These are phyloP conservation scores for Pichia insulana DNA, from an alignment of 805 yeast species.

Conservation along the genomic window DNA sequence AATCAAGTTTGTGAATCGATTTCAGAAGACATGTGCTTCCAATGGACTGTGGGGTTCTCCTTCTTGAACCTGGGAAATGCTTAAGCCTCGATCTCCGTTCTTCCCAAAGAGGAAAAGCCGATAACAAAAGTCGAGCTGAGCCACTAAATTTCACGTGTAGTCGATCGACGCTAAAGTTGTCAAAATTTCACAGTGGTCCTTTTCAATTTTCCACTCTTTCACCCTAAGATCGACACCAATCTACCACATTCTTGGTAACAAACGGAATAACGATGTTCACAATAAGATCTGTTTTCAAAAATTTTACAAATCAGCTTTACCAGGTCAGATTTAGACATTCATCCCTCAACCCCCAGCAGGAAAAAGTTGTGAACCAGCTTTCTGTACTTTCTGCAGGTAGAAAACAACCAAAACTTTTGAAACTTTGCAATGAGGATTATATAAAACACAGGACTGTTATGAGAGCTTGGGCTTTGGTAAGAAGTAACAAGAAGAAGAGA, in stretches of 20 bases:
- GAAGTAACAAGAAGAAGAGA: conserved; percentile 40
- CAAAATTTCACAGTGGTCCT: not conserved
- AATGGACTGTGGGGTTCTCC: too few relatives aligned
- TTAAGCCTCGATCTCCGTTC: not conserved
- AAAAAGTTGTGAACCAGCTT: conserved; percentile 39
- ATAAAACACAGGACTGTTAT: conserved; percentile 76
- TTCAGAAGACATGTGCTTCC: too few relatives aligned
- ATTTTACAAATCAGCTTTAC: conserved; percentile 20
- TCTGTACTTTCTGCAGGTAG: conserved; percentile 80
- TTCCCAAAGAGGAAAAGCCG: not conserved
- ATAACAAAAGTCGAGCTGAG: not conserved
- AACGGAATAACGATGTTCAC: conserved; percentile 1
- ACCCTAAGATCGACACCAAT: not conserved
- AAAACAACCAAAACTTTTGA: conserved; percentile 78
- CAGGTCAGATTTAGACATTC: conserved; percentile 33
- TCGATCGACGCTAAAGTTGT: not conserved
- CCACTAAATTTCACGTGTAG: not conserved
- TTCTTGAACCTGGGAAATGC: too few relatives aligned
- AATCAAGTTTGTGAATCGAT: too few relatives aligned
- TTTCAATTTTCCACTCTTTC: not conserved
- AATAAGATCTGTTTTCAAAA: not conserved
- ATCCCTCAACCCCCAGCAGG: conserved; percentile 24
- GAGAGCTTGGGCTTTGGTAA: conserved; percentile 69
- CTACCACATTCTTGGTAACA: too few relatives aligned
- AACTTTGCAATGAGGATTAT: conserved; percentile 69